These are phyloP conservation scores for Neurospora sp. DNA, from an alignment of 2,329 filamentous ascomycete species.

Conservation along the genomic window DNA sequence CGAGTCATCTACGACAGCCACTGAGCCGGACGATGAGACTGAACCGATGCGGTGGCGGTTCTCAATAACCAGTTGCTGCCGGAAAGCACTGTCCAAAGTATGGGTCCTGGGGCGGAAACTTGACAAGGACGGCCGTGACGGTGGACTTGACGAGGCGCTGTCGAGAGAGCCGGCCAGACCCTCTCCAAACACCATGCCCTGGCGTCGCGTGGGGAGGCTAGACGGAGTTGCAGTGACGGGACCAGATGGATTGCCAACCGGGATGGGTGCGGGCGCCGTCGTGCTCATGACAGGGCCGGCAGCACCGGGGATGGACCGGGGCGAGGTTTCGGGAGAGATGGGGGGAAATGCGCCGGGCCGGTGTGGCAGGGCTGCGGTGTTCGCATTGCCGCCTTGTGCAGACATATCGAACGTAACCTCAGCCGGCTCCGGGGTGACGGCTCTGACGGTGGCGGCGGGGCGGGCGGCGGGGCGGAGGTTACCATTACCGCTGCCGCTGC, in stretches of 20 bases:
- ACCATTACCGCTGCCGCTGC: conserved; percentile 3
- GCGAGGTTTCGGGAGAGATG: conserved; percentile 36
- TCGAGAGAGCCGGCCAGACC: conserved; percentile 41
- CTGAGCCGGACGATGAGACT: conserved; percentile 53
- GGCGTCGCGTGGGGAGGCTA: conserved; percentile 29
- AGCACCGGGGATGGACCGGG: conserved; percentile 32
- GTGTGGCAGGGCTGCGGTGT: conserved; percentile 7
- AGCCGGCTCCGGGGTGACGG: conserved; percentile 54
- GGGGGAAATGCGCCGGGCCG: conserved; percentile 24
- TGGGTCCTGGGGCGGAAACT: conserved; percentile 43
- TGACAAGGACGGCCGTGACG: conserved; percentile 24
- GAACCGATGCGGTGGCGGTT: conserved; percentile 59
- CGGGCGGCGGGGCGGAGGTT: conserved; percentile 20
- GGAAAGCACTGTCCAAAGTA: conserved; percentile 47
- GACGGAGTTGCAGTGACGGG: background rate
- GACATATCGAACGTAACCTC: conserved; percentile 23
- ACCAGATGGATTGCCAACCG: background rate
- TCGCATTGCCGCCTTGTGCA: conserved; percentile 14
- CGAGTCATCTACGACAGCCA: conserved; percentile 40
- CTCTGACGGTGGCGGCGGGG: conserved; percentile 40
- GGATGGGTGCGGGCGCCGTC: conserved; percentile 6
- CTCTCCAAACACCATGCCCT: conserved; percentile 54
- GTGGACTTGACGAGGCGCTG: conserved; percentile 32
- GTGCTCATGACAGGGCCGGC: conserved; percentile 8
- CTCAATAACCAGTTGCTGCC: conserved; percentile 36